These are phyloP conservation scores for Lojkania enalia DNA, from an alignment of 2,329 filamentous ascomycete genomes.

Conservation along the genomic window DNA sequence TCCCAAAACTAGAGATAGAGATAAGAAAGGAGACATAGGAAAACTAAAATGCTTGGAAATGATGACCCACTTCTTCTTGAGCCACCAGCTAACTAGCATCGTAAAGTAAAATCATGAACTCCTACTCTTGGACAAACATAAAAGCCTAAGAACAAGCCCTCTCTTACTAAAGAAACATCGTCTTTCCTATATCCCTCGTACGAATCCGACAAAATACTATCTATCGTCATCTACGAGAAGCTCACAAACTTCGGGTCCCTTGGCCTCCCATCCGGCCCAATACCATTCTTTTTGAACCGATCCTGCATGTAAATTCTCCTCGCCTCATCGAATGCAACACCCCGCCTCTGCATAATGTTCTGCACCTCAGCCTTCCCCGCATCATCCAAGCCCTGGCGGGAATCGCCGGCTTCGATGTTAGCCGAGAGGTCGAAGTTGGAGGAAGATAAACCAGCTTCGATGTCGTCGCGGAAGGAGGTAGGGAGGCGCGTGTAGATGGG, in stretches of 20 bases:
- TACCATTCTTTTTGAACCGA: slow-evolving; percentile 82
- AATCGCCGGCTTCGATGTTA: slow-evolving; percentile 80
- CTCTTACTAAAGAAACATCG: no score
- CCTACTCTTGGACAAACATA: no score
- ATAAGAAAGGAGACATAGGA: no score
- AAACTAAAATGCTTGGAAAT: no score
- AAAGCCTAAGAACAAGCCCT: no score
- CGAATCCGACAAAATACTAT: no score
- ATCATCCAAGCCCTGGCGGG: slow-evolving; percentile 78
- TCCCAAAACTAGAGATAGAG: no score
- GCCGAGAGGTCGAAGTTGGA: slow-evolving; percentile 78
- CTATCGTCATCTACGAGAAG: slow-evolving; percentile 63
- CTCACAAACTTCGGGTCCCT: slow-evolving; percentile 94
- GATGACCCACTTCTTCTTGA: no score
- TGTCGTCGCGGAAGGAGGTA: slow-evolving; percentile 76
- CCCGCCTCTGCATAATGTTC: slow-evolving; percentile 84
- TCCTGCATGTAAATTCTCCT: slow-evolving; percentile 83
- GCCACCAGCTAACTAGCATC: no score
- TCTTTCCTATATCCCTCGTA: no score
- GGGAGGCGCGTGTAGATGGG: slow-evolving; percentile 80
- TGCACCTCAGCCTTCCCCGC: slow-evolving; percentile 79
- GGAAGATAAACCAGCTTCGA: slow-evolving; percentile 84
- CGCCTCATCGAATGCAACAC: slow-evolving; percentile 88
- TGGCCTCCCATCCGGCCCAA: slow-evolving; percentile 84
- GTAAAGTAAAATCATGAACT: no score